Percentiles rank a stretch among this genome's conserved stretches.
These are phyloP conservation scores for Juncus effusus DNA, from an alignment of 176 grass and related monocot species.

Conservation along the genomic window DNA sequence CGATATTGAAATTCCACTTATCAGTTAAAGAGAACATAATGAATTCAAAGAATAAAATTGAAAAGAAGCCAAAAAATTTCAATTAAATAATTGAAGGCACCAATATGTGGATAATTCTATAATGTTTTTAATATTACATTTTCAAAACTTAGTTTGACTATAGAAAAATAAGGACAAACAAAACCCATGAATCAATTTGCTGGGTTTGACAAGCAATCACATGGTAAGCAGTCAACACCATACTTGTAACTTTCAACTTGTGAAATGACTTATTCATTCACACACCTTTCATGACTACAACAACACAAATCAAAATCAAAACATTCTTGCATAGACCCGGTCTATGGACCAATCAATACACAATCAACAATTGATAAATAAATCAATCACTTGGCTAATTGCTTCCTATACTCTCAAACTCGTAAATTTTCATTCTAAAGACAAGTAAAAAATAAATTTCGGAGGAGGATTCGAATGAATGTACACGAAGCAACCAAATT, in stretches of 20 bases:
- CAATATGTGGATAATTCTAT: background rate
- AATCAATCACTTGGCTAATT: background rate
- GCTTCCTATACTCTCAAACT: slow-evolving; percentile 8
- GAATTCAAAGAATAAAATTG: background rate
- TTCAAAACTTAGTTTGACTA: slow-evolving; percentile 19
- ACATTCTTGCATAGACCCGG: background rate
- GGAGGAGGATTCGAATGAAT: too few relatives aligned
- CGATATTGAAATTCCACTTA: too few relatives aligned
- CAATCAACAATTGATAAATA: background rate
- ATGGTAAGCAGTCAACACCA: slow-evolving; percentile 22
- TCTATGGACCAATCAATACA: slow-evolving; percentile 15
- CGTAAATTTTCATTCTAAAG: slow-evolving; percentile 7
- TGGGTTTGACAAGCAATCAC: background rate
- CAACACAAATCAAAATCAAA: background rate
- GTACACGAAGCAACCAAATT: too few relatives aligned
- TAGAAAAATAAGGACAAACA: slow-evolving; percentile 19
- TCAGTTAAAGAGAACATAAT: too few relatives aligned
- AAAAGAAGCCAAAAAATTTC: background rate
- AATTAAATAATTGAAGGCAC: slow-evolving; percentile 1
- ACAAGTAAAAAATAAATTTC: slow-evolving; percentile 1
- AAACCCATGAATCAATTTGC: slow-evolving; percentile 25
- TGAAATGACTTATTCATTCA: slow-evolving; percentile 22
- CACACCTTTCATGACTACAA: slow-evolving; percentile 17
- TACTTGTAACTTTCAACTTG: background rate
- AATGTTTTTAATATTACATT: slow-evolving; percentile 5